These are phyloP conservation scores for Omphalotus olearius DNA, from an alignment of 1,284 basidiomycete species.

Conservation along the genomic window DNA sequence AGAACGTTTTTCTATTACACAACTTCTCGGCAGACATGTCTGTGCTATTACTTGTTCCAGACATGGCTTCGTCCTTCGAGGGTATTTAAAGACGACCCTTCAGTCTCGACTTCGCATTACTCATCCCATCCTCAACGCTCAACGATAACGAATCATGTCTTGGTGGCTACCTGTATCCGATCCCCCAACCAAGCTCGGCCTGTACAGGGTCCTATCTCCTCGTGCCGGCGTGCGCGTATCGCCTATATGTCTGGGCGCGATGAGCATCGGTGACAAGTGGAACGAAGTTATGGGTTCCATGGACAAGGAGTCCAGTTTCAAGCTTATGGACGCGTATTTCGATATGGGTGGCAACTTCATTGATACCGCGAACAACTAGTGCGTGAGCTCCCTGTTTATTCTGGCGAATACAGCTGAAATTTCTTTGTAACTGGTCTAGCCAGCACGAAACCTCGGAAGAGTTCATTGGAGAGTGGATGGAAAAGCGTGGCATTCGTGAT, in stretches of 20 bases:
- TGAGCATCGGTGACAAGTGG: constrained; percentile 44
- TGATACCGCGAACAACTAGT: constrained; percentile 8
- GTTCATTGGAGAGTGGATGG: constrained; percentile 7
- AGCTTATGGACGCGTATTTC: constrained; percentile 30
- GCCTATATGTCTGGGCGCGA: constrained; percentile 42
- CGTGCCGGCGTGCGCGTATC: constrained; percentile 40
- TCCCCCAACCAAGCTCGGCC: constrained; percentile 5
- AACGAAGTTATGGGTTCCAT: constrained; percentile 25
- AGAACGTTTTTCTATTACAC: no score
- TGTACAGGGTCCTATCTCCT: constrained; percentile 33
- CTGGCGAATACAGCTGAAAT: not conserved
- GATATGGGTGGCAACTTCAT: constrained; percentile 11
- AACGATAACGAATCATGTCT: not conserved
- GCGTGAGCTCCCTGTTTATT: not conserved
- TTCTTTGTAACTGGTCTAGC: not conserved
- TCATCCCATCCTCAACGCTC: no score
- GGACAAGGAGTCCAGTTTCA: constrained; percentile 20
- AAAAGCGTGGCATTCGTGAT: constrained; percentile 4
- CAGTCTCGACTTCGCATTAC: not conserved
- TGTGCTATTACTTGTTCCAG: no score
- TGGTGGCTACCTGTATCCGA: not conserved
- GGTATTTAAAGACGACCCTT: not conserved
- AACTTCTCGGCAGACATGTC: no score
- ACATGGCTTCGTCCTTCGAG: no score
- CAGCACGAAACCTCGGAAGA: constrained; percentile 8